phyloP scores from a whole-genome alignment of 2,329 filamentous ascomycete species.

The Cladophialophora chaetospira region DNA sequence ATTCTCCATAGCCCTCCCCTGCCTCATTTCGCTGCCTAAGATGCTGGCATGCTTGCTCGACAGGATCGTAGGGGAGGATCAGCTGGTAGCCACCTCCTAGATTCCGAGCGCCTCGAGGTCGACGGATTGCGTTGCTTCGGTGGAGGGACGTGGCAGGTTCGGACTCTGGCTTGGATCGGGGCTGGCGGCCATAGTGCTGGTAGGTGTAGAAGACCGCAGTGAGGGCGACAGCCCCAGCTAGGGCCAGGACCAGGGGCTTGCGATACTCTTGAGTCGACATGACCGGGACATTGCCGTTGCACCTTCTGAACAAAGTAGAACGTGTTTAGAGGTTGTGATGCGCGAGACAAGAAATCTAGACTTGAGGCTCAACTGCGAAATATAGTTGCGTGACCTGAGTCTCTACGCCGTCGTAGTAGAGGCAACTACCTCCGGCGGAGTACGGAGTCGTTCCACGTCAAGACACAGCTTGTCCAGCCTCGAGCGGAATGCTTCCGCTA shows the following conservation, averaged over 20 bases:
- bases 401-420: no score
- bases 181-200: slow-evolving; percentile 11
- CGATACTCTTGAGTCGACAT: slow-evolving; percentile 28
- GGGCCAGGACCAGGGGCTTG: slow-evolving; percentile 24
- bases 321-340: no score
- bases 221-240: slow-evolving; percentile 24
- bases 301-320: neutral
- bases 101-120: slow-evolving; percentile 20
- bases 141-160: slow-evolving; percentile 19
- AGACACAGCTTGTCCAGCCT: no score
- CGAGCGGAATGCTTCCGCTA: no score
- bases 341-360: neutral
- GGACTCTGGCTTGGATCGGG: neutral
- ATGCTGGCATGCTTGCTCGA: slow-evolving; percentile 20
- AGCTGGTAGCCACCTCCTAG: slow-evolving; percentile 24
- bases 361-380: no score
- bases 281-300: slow-evolving; percentile 44
- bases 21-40: slow-evolving; percentile 15
- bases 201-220: slow-evolving; percentile 24
- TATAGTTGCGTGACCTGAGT: no score
- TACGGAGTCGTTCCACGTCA: no score
- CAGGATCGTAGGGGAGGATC: slow-evolving; percentile 25
- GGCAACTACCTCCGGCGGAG: no score
- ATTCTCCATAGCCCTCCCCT: slow-evolving; percentile 29
- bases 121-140: slow-evolving; percentile 34